Evolutionary conservation across 441 rosid species (phyloP).

Genomic region (Erodium moschatum): DNA sequence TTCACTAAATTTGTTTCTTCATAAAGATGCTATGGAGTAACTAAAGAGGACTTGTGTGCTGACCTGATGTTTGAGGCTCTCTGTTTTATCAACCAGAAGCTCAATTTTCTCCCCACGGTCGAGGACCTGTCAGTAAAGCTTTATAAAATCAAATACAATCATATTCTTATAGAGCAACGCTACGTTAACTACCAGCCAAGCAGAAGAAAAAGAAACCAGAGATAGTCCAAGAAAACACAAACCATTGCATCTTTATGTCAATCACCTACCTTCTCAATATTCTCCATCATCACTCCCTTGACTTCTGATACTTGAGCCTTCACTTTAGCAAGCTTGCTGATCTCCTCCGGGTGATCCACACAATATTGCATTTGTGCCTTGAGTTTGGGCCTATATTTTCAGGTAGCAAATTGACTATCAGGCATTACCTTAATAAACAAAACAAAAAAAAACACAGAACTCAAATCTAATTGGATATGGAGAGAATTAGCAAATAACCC

Average conservation of each 20-base stretch:
- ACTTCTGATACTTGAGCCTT: conserved; percentile 83
- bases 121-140: conserved; percentile 51
- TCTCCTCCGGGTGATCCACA: conserved; percentile 65
- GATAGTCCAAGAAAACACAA: not conserved
- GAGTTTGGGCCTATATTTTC: conserved; percentile 44
- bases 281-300: conserved; percentile 82
- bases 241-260: not conserved
- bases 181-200: not conserved
- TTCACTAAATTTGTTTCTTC: not conserved
- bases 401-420: not conserved
- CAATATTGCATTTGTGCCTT: conserved; percentile 80
- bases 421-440: conserved; percentile 3
- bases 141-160: conserved; percentile 15
- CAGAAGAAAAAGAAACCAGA: not conserved
- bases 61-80: conserved; percentile 87
- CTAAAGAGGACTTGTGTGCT: conserved; percentile 7
- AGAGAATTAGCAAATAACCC: not conserved
- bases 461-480: not conserved
- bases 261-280: conserved; percentile 55
- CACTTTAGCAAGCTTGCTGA: conserved; percentile 65
- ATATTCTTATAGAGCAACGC: not conserved
- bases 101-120: conserved; percentile 97
- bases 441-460: not conserved
- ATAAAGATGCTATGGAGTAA: conserved; percentile 11
- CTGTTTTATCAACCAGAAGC: conserved; percentile 91